A percentile compares a stretch with the other conserved stretches of the same genome.
These are phyloP conservation scores for Metschnikowia bowlesiae DNA, from an alignment of 805 yeast species.

Conservation along the genomic window DNA sequence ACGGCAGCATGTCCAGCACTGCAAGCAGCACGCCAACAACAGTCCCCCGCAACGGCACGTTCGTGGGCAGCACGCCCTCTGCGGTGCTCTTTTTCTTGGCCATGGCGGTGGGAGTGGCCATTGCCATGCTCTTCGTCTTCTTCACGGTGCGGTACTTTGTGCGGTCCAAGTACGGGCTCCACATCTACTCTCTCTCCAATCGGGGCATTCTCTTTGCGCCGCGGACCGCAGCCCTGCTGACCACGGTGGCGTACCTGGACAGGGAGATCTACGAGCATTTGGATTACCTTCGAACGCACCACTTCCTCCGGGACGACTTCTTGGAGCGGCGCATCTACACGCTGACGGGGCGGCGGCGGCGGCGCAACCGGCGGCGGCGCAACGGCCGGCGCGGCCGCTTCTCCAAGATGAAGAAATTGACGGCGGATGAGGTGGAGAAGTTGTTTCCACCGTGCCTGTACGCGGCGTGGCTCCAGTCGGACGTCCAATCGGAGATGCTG, in stretches of 20 bases:
- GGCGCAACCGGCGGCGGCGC: slow-evolving; percentile 22
- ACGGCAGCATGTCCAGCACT: background rate
- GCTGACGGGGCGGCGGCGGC: slow-evolving; percentile 9
- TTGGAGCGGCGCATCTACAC: slow-evolving; percentile 23
- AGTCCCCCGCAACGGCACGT: slow-evolving; percentile 15
- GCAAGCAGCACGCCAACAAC: background rate
- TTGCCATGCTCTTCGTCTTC: slow-evolving; percentile 53
- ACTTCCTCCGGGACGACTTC: slow-evolving; percentile 28
- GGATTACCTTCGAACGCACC: slow-evolving; percentile 31
- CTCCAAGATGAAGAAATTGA: slow-evolving; percentile 46
- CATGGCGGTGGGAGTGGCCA: slow-evolving; percentile 54
- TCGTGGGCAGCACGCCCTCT: slow-evolving; percentile 51
- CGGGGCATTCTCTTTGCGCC: slow-evolving; percentile 20
- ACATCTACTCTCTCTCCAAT: slow-evolving; percentile 35
- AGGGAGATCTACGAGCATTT: slow-evolving; percentile 33
- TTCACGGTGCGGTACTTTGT: slow-evolving; percentile 60
- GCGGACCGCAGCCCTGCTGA: slow-evolving; percentile 6
- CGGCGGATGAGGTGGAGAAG: slow-evolving; percentile 54
- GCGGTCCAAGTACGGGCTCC: slow-evolving; percentile 53
- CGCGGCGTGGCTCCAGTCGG: slow-evolving; percentile 54
- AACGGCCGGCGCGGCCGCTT: slow-evolving; percentile 38
- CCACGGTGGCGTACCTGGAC: slow-evolving; percentile 15
- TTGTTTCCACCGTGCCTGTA: slow-evolving; percentile 58
- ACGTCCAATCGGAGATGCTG: slow-evolving; percentile 16
- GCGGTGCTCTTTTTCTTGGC: slow-evolving; percentile 63